A percentile compares a stretch with the other conserved stretches of the same genome.
These are phyloP conservation scores for Trichoderma harzianum DNA, from an alignment of 2,329 filamentous ascomycete genomes.

Conservation along the genomic window DNA sequence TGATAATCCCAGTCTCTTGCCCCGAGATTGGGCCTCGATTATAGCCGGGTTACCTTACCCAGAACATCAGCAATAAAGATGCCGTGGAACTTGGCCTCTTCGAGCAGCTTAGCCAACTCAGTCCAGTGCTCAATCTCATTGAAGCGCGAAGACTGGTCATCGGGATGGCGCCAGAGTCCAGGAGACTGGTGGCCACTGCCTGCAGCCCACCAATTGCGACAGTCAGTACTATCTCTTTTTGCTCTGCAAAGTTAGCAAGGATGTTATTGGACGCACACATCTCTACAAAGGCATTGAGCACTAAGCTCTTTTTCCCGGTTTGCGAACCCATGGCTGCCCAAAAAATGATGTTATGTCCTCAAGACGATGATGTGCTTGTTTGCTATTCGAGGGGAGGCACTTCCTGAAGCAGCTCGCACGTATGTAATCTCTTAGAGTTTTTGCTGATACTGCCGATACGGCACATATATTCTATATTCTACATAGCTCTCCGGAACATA, in stretches of 20 bases:
- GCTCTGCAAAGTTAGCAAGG: not conserved
- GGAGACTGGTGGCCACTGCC: constrained; percentile 47
- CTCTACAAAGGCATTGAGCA: constrained; percentile 44
- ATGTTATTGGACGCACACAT: constrained; percentile 31
- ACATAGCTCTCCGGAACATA: not conserved
- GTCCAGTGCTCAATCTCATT: constrained; percentile 60
- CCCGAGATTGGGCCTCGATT: not conserved
- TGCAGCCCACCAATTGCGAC: constrained; percentile 18
- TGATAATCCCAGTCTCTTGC: not conserved
- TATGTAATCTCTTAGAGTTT: not conserved
- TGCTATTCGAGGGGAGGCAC: not conserved
- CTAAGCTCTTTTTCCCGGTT: constrained; percentile 36
- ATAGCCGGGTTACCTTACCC: constrained; percentile 30
- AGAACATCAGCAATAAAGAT: constrained; percentile 58
- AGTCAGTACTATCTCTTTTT: not conserved
- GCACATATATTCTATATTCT: constrained; percentile 10
- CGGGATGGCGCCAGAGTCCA: constrained; percentile 57
- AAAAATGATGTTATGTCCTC: constrained; percentile 2
- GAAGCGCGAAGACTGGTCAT: constrained; percentile 60
- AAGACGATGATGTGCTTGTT: constrained; percentile 15
- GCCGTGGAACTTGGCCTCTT: constrained; percentile 33
- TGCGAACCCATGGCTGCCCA: constrained; percentile 10
- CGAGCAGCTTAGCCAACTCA: constrained; percentile 55
- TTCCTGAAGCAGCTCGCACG: not conserved
- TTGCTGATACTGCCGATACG: not conserved